A percentile compares a stretch with the other conserved stretches of the same genome.
phyloP scores from a whole-genome alignment of 2,329 filamentous ascomycete genomes.

The Aotearoamyces nothofagi region DNA sequence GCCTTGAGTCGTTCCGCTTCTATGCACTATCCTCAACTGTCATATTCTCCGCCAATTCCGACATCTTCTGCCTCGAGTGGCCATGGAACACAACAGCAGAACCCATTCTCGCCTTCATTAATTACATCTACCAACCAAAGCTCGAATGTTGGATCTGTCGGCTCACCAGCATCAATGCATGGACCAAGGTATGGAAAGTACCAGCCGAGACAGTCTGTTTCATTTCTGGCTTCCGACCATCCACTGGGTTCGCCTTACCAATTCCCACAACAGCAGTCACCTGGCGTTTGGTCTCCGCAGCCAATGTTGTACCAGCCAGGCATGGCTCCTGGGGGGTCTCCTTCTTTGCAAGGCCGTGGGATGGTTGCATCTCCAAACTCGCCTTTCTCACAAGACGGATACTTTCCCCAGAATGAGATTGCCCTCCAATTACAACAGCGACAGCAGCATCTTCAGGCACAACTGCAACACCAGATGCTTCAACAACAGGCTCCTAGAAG shows the following conservation, averaged over 20 bases:
- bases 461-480: background rate
- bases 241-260: slow-evolving; percentile 53
- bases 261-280: slow-evolving; percentile 46
- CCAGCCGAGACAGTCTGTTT: slow-evolving; percentile 60
- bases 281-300: slow-evolving; percentile 42
- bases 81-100: slow-evolving; percentile 36
- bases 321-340: slow-evolving; percentile 43
- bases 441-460: slow-evolving; percentile 24
- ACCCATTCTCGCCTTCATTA: slow-evolving; percentile 38
- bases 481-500: slow-evolving; percentile 22
- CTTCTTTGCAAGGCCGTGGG: slow-evolving; percentile 38
- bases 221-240: slow-evolving; percentile 41
- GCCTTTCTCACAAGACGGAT: slow-evolving; percentile 33
- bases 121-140: slow-evolving; percentile 47
- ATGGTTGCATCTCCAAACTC: slow-evolving; percentile 48
- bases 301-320: slow-evolving; percentile 35
- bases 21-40: slow-evolving; percentile 57
- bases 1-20: slow-evolving; percentile 54
- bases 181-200: slow-evolving; percentile 37
- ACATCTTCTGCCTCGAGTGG: slow-evolving; percentile 66
- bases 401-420: slow-evolving; percentile 21
- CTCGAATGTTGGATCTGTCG: slow-evolving; percentile 46
- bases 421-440: slow-evolving; percentile 30
- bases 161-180: slow-evolving; percentile 59
- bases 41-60: slow-evolving; percentile 73